Percentiles rank a stretch among this genome's conserved stretches.
Conservation (phyloP, 345 rosid genomes). For the Sisymbrium altissimum region DNA sequence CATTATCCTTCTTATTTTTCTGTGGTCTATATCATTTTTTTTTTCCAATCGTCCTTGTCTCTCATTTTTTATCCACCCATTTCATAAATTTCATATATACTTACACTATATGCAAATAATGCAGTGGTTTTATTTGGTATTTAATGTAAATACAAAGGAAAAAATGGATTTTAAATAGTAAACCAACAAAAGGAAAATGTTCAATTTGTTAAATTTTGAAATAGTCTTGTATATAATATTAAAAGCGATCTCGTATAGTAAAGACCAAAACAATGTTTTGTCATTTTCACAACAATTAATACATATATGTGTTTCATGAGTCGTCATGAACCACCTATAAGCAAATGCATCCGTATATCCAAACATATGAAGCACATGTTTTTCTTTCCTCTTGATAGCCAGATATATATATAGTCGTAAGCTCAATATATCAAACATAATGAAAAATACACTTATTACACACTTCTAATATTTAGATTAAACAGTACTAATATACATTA, state of each 20-base stretch:
- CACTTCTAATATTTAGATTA: not conserved
- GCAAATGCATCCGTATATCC: not conserved
- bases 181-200: not conserved
- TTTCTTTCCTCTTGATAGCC: not conserved
- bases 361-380: not conserved
- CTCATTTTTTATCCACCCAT: not conserved
- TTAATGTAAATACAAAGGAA: not conserved
- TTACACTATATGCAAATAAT: not conserved
- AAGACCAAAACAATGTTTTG: constrained; percentile 24
- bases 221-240: not conserved
- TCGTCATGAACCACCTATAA: constrained; percentile 4
- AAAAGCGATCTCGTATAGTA: too few species aligned
- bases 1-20: not conserved
- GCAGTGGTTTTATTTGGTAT: not conserved
- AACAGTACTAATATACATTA: not conserved
- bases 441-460: not conserved
- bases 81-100: not conserved
- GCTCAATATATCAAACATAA: not conserved
- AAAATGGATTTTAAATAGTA: not conserved
- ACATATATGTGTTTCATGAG: not conserved
- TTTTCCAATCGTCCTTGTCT: not conserved
- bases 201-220: not conserved
- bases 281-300: constrained; percentile 29
- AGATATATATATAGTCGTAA: not conserved
- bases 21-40: not conserved